Conservation (phyloP, 2,329 filamentous ascomycete genomes). For the Alternaria gansuensis region DNA sequence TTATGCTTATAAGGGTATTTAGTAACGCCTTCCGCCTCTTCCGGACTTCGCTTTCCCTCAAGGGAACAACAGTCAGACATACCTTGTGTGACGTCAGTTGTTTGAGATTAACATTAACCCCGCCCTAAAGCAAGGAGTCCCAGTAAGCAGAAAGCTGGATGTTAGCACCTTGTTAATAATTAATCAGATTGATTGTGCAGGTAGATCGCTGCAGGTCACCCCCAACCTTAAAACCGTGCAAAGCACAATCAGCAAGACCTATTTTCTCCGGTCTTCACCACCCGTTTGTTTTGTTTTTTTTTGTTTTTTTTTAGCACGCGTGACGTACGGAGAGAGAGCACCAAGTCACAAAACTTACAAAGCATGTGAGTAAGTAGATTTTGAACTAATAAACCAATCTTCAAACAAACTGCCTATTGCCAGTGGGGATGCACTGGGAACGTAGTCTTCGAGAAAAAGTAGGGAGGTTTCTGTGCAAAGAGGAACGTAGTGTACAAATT, state of each 20-base stretch:
- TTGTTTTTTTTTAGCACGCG: neutral
- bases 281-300: neutral
- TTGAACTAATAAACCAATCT: neutral
- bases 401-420: neutral
- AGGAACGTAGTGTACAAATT: neutral
- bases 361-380: neutral
- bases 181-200: neutral
- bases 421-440: neutral
- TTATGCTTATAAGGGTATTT: too few species aligned
- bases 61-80: neutral
- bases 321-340: neutral
- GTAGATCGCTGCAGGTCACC: slow-evolving; percentile 1
- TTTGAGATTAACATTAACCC: neutral
- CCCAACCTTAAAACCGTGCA: neutral
- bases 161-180: neutral
- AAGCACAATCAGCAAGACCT: neutral
- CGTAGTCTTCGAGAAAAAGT: neutral
- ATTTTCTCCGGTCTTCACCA: neutral
- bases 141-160: neutral
- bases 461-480: neutral
- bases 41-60: neutral
- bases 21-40: neutral
- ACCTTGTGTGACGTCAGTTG: neutral
- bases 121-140: neutral
- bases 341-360: neutral